These are phyloP conservation scores for Colletotrichum lini DNA, from an alignment of 2,329 filamentous ascomycete species.

Conservation along the genomic window DNA sequence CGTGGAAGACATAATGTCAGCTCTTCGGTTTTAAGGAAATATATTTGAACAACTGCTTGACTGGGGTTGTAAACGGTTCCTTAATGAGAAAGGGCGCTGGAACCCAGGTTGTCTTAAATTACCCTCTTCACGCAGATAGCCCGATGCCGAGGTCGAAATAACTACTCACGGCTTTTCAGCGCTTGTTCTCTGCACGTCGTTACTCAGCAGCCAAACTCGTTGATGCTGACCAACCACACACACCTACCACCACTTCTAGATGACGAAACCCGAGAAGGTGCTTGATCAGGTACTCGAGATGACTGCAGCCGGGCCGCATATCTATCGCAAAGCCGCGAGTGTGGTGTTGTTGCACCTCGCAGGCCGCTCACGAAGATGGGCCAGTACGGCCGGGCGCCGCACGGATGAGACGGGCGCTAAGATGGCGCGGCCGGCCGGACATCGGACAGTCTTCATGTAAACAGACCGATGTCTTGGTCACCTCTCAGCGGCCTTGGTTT, in stretches of 20 bases:
- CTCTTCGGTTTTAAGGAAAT: too few species aligned
- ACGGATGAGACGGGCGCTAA: slow-evolving; percentile 19
- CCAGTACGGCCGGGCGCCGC: slow-evolving; percentile 21
- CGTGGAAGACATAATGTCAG: not conserved
- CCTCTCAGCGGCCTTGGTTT: not conserved
- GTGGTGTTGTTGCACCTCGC: not conserved
- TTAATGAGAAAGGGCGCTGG: too few species aligned
- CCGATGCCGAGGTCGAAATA: not conserved
- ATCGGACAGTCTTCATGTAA: not conserved
- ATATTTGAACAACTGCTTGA: too few species aligned
- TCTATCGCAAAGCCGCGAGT: slow-evolving; percentile 1
- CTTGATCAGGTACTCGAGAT: not conserved
- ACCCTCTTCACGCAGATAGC: not conserved
- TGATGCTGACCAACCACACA: too few species aligned
- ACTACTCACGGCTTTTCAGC: not conserved
- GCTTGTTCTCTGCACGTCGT: not conserved
- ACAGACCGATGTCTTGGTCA: not conserved
- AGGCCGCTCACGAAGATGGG: not conserved
- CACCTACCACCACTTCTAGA: not conserved
- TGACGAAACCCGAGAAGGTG: too few species aligned
- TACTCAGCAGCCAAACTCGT: not conserved
- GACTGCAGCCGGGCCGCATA: not conserved
- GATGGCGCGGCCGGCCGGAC: not conserved
- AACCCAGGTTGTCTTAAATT: not conserved
- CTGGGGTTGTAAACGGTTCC: not conserved